Conservation (phyloP, 768 basidiomycete species). For the Panellus pusillus region DNA sequence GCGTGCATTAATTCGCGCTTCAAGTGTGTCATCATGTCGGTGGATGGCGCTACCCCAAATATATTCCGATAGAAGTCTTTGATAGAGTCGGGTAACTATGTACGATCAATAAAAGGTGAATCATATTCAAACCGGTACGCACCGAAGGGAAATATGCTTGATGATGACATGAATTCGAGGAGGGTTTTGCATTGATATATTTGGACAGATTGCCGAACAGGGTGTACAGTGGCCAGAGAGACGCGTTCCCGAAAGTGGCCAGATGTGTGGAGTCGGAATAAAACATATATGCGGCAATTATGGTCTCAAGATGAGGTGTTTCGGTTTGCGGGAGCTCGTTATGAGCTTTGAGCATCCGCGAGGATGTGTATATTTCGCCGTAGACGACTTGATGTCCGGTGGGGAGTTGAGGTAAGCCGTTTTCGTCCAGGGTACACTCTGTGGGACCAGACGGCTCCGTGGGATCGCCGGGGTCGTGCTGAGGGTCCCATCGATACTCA, state of each 20-base stretch:
- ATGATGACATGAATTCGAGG: conserved; percentile 27
- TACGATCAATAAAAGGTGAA: neutral
- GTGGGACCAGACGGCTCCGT: neutral
- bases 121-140: neutral
- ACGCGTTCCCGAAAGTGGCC: conserved; percentile 25
- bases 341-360: conserved; percentile 20
- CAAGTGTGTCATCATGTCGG: conserved; percentile 30
- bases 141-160: conserved; percentile 39
- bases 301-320: conserved; percentile 14
- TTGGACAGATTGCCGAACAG: conserved; percentile 37
- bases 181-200: conserved; percentile 27
- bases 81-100: conserved; percentile 32
- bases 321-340: conserved; percentile 3
- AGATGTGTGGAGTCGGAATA: conserved; percentile 31
- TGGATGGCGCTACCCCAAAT: conserved; percentile 13
- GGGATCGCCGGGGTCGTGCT: conserved; percentile 1
- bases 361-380: conserved; percentile 23
- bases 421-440: neutral
- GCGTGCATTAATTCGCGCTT: conserved; percentile 33
- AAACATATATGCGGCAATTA: conserved; percentile 27
- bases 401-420: conserved; percentile 1
- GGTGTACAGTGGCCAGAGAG: conserved; percentile 35
- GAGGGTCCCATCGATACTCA: conserved; percentile 8
- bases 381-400: conserved; percentile 8
- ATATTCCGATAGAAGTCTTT: conserved; percentile 24